These are phyloP conservation scores for Dimocarpus longan DNA, from an alignment of 345 rosid genomes.

Conservation along the genomic window DNA sequence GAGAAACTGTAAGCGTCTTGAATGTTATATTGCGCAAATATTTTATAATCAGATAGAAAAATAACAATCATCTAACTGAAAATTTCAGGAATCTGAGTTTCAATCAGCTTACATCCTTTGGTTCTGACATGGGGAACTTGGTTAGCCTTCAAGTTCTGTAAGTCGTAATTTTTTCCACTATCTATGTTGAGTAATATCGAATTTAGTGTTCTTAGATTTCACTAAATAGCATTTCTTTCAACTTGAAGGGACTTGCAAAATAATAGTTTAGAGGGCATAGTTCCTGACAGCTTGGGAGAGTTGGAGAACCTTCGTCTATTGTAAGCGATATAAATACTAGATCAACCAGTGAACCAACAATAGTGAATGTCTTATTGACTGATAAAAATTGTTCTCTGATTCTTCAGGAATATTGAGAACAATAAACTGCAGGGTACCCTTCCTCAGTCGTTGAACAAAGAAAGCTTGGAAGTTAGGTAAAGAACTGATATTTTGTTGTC, in stretches of 20 bases:
- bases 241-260: slow-evolving; percentile 77
- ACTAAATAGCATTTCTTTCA: slow-evolving; percentile 8
- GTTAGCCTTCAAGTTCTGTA: slow-evolving; percentile 79
- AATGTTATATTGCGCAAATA: neutral
- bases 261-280: slow-evolving; percentile 72
- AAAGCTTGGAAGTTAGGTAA: slow-evolving; percentile 74
- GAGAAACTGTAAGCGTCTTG: slow-evolving; percentile 60
- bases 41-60: slow-evolving; percentile 9
- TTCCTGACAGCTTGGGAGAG: slow-evolving; percentile 75
- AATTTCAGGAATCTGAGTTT: slow-evolving; percentile 82
- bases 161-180: slow-evolving; percentile 32
- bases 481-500: slow-evolving; percentile 5
- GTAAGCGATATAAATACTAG: slow-evolving; percentile 46
- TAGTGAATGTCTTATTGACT: neutral
- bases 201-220: neutral
- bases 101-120: slow-evolving; percentile 71
- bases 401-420: slow-evolving; percentile 78
- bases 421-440: slow-evolving; percentile 75
- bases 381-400: slow-evolving; percentile 7
- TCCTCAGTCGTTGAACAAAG: slow-evolving; percentile 71
- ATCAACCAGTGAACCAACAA: neutral
- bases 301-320: slow-evolving; percentile 66
- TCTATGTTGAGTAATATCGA: neutral
- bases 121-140: slow-evolving; percentile 61
- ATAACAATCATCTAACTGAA: slow-evolving; percentile 12